Evolutionary conservation across 192 early-diverging fungal genomes (phyloP), one percentile per base, ranked within the genome.

Genomic region (Piromyces finnis): DNA sequence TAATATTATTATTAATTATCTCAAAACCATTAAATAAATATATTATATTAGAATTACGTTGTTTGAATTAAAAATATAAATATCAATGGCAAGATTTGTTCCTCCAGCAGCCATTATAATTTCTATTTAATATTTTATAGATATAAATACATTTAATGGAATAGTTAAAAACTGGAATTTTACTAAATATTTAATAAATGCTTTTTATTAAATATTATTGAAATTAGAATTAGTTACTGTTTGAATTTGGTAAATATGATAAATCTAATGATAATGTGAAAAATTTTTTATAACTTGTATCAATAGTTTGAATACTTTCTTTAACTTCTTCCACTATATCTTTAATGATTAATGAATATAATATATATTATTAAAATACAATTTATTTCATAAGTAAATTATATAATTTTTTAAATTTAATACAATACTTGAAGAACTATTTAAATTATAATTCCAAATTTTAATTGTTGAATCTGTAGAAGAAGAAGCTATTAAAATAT

Each of bases 81-180:
- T 84, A 37, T 85, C 88, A 79, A 97, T 84, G 78, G 86, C 84
- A 82, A 88, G 89, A 83, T 97, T 95, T 1, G 95, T 97, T 79
- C 92, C 91, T 30, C 95, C 97, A n/a, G 88, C 87, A 27, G 93
- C 92, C 79, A 98, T 87, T 28, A 96, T 84, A 3, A 91, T 86
- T 29, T 88, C 87, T 83, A 81, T 28, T 27, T 36, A 78, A 28
- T 83, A 26, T n/a, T n/a, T n/a, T n/a, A n/a, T n/a, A n/a, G n/a
- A n/a, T n/a, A n/a, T n/a, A n/a, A n/a, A n/a, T n/a, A n/a, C n/a
- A n/a, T n/a, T n/a, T n/a, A n/a, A n/a, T n/a, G n/a, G n/a, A n/a
- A n/a, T n/a, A n/a, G n/a, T n/a, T n/a, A n/a, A n/a, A n/a, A n/a
- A n/a, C n/a, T n/a, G n/a, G n/a, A n/a, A n/a, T n/a, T n/a, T n/a